Evolutionary conservation across 1,284 basidiomycete genomes (phyloP).

Genomic region (Xerocomus minutiporus): DNA sequence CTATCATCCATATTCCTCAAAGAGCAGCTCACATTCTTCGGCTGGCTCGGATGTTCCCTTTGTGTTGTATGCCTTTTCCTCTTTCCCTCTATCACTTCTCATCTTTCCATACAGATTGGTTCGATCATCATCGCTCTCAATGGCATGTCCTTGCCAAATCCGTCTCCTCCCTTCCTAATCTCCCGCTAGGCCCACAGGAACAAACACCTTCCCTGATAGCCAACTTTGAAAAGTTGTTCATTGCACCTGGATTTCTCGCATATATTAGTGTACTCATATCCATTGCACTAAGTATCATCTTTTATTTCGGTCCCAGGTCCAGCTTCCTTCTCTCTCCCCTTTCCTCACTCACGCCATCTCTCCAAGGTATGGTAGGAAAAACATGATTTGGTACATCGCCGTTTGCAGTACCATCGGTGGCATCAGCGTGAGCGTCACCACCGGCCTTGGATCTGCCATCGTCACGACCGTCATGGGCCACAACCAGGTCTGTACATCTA

Average conservation of each 20-base stretch:
- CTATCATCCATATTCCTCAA: constrained; percentile 91
- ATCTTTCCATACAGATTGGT: constrained; percentile 55
- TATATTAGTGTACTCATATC: constrained; percentile 67
- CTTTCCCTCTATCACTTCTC: constrained; percentile 1
- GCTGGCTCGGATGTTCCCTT: constrained; percentile 88
- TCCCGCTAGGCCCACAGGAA: constrained; percentile 71
- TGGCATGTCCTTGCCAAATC: constrained; percentile 36
- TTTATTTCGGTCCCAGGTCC: constrained; percentile 76
- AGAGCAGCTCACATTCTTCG: constrained; percentile 88
- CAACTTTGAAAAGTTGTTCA: constrained; percentile 79
- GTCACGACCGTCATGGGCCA: constrained; percentile 81
- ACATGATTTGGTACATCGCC: constrained; percentile 93
- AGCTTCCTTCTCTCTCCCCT: constrained; percentile 14
- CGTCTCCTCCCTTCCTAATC: constrained; percentile 2
- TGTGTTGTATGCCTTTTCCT: constrained; percentile 59
- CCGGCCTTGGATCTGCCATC: constrained; percentile 89
- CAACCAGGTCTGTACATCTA: constrained; percentile 62
- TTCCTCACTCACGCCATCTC: neutral
- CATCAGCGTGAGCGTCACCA: constrained; percentile 92
- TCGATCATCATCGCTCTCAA: constrained; percentile 82
- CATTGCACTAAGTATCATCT: constrained; percentile 61
- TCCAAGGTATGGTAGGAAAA: constrained; percentile 78
- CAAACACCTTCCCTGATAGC: constrained; percentile 76
- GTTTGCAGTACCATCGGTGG: constrained; percentile 97
- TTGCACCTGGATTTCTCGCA: constrained; percentile 82